Conservation (phyloP, 257 asterid species). For the Marsdenia floribunda region DNA sequence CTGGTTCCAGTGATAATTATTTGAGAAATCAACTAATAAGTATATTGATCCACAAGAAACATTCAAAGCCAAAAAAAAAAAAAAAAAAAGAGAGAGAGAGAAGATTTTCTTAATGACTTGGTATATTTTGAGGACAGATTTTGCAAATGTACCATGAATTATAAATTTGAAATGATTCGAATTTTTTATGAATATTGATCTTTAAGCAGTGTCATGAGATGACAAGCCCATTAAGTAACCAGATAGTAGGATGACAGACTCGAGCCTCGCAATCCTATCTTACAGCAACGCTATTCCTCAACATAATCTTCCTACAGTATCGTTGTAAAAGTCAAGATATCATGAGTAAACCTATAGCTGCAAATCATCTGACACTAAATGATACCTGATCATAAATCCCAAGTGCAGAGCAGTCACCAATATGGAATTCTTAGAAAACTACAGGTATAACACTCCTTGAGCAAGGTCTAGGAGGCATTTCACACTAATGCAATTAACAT, state of each 20-base stretch:
- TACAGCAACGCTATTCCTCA: not conserved
- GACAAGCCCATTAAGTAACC: not conserved
- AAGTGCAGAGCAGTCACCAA: not conserved
- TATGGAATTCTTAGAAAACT: not conserved
- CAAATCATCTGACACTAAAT: not conserved
- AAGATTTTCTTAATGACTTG: not conserved
- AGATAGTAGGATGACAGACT: not conserved
- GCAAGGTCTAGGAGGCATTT: not conserved
- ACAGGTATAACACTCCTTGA: not conserved
- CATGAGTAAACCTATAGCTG: not conserved
- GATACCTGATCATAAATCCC: not conserved
- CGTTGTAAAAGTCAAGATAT: not conserved
- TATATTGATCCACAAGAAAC: slow-evolving; percentile 7
- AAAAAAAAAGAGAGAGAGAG: no score
- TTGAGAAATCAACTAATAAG: not conserved
- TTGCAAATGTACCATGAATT: not conserved
- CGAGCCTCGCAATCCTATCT: not conserved
- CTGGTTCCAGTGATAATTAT: not conserved
- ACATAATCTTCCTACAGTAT: not conserved
- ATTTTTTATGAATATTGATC: not conserved
- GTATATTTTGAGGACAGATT: not conserved
- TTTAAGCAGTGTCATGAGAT: not conserved
- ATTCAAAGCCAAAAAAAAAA: not conserved
- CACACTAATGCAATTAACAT: not conserved
- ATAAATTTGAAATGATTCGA: not conserved